Percentiles rank a stretch among this genome's conserved stretches.
Conservation (phyloP, 257 asterid species). For the Parsonsia alboflavescens region DNA sequence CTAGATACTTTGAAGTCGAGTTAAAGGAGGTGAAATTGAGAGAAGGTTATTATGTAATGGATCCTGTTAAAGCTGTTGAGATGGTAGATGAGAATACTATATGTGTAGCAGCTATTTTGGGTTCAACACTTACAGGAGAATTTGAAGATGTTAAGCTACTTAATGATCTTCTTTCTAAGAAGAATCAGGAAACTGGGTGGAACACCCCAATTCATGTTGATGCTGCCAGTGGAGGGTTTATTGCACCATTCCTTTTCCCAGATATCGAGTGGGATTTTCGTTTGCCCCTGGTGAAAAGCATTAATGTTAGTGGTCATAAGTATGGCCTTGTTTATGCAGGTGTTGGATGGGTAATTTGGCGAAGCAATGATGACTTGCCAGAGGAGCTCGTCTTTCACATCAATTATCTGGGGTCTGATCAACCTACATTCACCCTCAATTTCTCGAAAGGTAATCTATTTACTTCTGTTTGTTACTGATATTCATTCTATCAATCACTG, state of each 20-base stretch:
- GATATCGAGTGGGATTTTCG: slow-evolving; percentile 85
- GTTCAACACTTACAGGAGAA: slow-evolving; percentile 72
- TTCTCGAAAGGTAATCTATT: slow-evolving; percentile 55
- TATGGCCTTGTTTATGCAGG: slow-evolving; percentile 80
- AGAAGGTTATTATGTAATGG: slow-evolving; percentile 69
- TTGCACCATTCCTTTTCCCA: slow-evolving; percentile 67
- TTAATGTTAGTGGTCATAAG: slow-evolving; percentile 79
- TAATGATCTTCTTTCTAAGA: slow-evolving; percentile 43
- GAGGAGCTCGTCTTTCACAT: slow-evolving; percentile 71
- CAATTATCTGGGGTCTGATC: slow-evolving; percentile 75
- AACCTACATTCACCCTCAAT: slow-evolving; percentile 77
- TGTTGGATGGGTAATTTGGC: slow-evolving; percentile 78
- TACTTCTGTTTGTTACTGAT: background rate
- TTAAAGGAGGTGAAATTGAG: slow-evolving; percentile 63
- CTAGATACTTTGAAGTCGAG: slow-evolving; percentile 75
- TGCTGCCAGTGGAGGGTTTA: slow-evolving; percentile 87
- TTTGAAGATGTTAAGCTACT: slow-evolving; percentile 78
- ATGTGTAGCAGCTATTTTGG: slow-evolving; percentile 73
- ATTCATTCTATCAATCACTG: background rate
- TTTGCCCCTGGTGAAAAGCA: slow-evolving; percentile 67
- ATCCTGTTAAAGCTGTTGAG: slow-evolving; percentile 60
- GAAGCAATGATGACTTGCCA: slow-evolving; percentile 58
- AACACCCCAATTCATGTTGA: slow-evolving; percentile 75
- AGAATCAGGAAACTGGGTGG: slow-evolving; percentile 69
- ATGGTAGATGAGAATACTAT: slow-evolving; percentile 77